phyloP scores from a whole-genome alignment of 2,329 filamentous ascomycete genomes.

The Elsinoe ampelina region DNA sequence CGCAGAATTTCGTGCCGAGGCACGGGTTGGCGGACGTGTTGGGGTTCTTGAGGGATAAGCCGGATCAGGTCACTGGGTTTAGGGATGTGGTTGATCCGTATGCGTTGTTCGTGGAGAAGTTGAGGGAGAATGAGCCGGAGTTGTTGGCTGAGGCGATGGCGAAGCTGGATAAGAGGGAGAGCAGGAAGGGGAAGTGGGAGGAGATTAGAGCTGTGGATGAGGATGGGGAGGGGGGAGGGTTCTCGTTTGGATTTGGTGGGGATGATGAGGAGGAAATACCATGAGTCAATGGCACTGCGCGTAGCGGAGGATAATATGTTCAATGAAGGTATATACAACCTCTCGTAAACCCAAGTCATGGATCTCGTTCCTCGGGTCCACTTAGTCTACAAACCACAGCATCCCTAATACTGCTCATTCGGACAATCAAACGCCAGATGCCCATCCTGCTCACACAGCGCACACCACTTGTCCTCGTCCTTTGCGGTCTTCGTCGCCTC shows the following conservation, averaged over 20 bases:
- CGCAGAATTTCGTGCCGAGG: conserved; percentile 85
- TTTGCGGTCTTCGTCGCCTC: conserved; percentile 14
- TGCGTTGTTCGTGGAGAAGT: conserved; percentile 60
- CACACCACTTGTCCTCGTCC: conserved; percentile 90
- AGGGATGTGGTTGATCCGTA: conserved; percentile 63
- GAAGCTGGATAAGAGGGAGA: conserved; percentile 53
- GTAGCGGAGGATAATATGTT: background rate
- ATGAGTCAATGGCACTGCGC: conserved; percentile 11
- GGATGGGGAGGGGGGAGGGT: conserved; percentile 37
- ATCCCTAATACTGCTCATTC: conserved; percentile 30
- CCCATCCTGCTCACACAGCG: conserved; percentile 88
- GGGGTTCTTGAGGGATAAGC: conserved; percentile 69
- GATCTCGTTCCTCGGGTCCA: background rate
- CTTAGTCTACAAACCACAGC: background rate
- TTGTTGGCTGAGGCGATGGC: conserved; percentile 57
- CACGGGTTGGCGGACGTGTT: conserved; percentile 67
- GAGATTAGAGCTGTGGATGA: conserved; percentile 54
- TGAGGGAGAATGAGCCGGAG: conserved; percentile 55
- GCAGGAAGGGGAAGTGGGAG: conserved; percentile 77
- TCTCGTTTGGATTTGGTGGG: conserved; percentile 54
- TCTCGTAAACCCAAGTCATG: background rate
- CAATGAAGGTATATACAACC: background rate
- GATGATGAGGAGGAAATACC: conserved; percentile 38
- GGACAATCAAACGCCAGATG: conserved; percentile 61
- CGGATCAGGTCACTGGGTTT: conserved; percentile 84